Conservation (phyloP, 495 filamentous ascomycete genomes). For the Podospora didyma region DNA sequence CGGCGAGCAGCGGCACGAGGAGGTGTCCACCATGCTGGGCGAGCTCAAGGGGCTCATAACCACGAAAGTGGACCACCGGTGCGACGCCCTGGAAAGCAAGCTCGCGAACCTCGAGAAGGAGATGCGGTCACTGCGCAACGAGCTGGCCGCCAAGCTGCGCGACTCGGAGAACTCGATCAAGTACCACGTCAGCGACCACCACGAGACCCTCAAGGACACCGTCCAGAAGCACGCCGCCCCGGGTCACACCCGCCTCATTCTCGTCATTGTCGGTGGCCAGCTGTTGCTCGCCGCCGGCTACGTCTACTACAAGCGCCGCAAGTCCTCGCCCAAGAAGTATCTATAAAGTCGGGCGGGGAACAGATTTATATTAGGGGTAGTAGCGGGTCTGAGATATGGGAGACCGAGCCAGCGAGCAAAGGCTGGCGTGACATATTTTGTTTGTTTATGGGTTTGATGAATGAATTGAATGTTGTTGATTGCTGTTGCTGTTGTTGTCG, state of each 20-base stretch:
- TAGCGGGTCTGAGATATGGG: too few species aligned
- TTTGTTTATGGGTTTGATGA: too few species aligned
- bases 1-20: slow-evolving; percentile 57
- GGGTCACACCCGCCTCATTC: slow-evolving; percentile 68
- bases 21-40: slow-evolving; percentile 39
- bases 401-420: too few species aligned
- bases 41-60: slow-evolving; percentile 36
- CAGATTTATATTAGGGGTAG: too few species aligned
- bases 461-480: too few species aligned
- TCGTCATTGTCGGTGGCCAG: slow-evolving; percentile 74
- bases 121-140: slow-evolving; percentile 50
- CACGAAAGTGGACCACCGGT: slow-evolving; percentile 34
- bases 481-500: too few species aligned
- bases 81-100: slow-evolving; percentile 39
- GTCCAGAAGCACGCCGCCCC: slow-evolving; percentile 53
- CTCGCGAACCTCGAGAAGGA: slow-evolving; percentile 64
- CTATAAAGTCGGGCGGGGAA: too few species aligned
- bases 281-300: slow-evolving; percentile 64
- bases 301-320: slow-evolving; percentile 76
- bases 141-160: slow-evolving; percentile 45
- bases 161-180: slow-evolving; percentile 75
- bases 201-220: slow-evolving; percentile 59
- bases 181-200: slow-evolving; percentile 65
- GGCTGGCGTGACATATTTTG: too few species aligned
- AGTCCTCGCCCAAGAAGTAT: slow-evolving; percentile 87